Evolutionary conservation across 495 filamentous ascomycete genomes (phyloP).

Genomic region (Cercophora samala): DNA sequence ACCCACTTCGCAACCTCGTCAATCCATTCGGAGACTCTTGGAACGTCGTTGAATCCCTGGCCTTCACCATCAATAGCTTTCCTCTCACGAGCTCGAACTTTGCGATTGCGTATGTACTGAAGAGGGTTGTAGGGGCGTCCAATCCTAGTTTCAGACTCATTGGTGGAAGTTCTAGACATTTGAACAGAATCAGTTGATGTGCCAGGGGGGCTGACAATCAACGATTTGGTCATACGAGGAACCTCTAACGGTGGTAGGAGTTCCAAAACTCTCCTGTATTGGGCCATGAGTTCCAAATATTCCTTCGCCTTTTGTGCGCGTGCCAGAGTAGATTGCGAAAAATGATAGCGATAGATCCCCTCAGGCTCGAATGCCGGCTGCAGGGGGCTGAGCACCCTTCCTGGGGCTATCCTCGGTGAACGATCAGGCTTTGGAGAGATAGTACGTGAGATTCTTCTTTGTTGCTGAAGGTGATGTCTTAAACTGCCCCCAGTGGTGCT

Average conservation of each 20-base stretch:
- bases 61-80: conserved; percentile 64
- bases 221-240: conserved; percentile 23
- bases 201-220: conserved; percentile 29
- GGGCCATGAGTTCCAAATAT: conserved; percentile 72
- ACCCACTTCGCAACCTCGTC: conserved; percentile 57
- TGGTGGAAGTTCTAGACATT: conserved; percentile 14
- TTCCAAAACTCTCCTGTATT: conserved; percentile 75
- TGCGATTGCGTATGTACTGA: conserved; percentile 81
- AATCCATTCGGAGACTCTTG: conserved; percentile 69
- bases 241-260: conserved; percentile 68
- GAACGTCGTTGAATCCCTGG: conserved; percentile 73
- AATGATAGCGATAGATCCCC: conserved; percentile 53
- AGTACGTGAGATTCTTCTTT: conserved; percentile 56
- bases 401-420: conserved; percentile 35
- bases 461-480: conserved; percentile 63
- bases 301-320: conserved; percentile 75
- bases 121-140: conserved; percentile 79
- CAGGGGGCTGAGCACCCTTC: conserved; percentile 39
- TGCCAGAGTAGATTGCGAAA: conserved; percentile 72
- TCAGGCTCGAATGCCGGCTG: conserved; percentile 44
- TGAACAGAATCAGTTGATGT: conserved; percentile 32
- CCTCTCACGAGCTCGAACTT: conserved; percentile 69
- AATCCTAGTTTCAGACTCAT: conserved; percentile 28
- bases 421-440: conserved; percentile 54
- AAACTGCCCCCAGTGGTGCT: conserved; percentile 52